These are phyloP conservation scores for Diplotaxis tenuifolia DNA, from an alignment of 345 rosid genomes.

Conservation along the genomic window DNA sequence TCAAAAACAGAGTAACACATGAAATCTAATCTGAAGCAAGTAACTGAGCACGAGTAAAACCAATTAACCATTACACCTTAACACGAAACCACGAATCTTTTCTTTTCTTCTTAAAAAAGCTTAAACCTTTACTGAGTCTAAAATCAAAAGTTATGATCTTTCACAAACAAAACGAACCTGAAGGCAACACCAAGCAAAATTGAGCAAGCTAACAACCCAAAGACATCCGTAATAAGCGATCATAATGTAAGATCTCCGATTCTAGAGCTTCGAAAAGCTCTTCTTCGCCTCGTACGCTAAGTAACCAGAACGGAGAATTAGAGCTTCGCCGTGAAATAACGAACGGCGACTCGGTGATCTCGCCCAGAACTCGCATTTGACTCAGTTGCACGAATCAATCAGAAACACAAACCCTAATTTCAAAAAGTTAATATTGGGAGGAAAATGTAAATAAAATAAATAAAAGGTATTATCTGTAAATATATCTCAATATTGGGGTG, in stretches of 20 bases:
- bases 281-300: neutral
- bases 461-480: neutral
- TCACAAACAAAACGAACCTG: slow-evolving; percentile 52
- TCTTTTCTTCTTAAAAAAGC: too few species aligned
- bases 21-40: too few species aligned
- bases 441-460: neutral
- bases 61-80: too few species aligned
- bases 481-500: neutral
- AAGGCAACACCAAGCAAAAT: slow-evolving; percentile 76
- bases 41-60: too few species aligned
- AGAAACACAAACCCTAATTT: neutral
- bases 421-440: too few species aligned
- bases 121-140: too few species aligned
- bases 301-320: too few species aligned
- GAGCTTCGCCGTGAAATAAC: slow-evolving; percentile 24
- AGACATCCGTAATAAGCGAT: slow-evolving; percentile 77
- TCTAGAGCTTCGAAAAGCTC: slow-evolving; percentile 37
- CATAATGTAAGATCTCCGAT: slow-evolving; percentile 84
- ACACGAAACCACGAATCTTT: too few species aligned
- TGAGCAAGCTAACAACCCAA: slow-evolving; percentile 94
- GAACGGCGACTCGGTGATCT: slow-evolving; percentile 37
- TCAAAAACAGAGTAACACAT: neutral
- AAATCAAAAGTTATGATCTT: too few species aligned
- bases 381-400: neutral
- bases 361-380: slow-evolving; percentile 38